Conservation (phyloP, 225 moss, liverwort and hornwort species). For the Anthoceros angustus region DNA sequence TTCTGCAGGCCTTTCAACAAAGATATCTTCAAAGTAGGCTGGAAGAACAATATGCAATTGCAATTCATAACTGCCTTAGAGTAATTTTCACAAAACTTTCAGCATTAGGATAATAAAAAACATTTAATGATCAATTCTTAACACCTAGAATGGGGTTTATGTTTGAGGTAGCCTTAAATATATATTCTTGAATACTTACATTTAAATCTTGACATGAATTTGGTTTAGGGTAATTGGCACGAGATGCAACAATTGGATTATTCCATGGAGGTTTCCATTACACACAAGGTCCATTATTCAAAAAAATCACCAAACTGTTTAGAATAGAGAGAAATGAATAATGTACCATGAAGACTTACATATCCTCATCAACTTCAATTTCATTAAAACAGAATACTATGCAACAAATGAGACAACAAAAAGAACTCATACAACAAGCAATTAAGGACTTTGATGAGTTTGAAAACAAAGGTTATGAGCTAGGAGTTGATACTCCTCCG, state of each 20-base stretch:
- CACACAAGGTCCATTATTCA: background rate
- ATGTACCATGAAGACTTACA: background rate
- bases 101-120: background rate
- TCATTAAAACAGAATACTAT: background rate
- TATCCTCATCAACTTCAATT: background rate
- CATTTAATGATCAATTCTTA: background rate
- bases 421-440: background rate
- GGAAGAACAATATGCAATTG: constrained; percentile 3
- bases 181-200: background rate
- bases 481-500: background rate
- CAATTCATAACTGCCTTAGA: background rate
- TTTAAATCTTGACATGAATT: background rate
- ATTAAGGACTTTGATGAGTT: background rate
- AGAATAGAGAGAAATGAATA: background rate
- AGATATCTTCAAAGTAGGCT: constrained; percentile 3
- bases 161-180: background rate
- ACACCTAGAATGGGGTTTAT: background rate
- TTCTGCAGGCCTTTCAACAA: background rate
- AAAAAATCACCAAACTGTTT: background rate
- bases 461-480: background rate
- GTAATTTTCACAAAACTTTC: background rate
- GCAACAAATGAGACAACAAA: background rate
- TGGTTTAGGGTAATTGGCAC: background rate
- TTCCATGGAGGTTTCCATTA: background rate
- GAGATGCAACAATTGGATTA: constrained; percentile 3